These are phyloP conservation scores for Suillus subluteus DNA, from an alignment of 768 basidiomycete genomes.

Conservation along the genomic window DNA sequence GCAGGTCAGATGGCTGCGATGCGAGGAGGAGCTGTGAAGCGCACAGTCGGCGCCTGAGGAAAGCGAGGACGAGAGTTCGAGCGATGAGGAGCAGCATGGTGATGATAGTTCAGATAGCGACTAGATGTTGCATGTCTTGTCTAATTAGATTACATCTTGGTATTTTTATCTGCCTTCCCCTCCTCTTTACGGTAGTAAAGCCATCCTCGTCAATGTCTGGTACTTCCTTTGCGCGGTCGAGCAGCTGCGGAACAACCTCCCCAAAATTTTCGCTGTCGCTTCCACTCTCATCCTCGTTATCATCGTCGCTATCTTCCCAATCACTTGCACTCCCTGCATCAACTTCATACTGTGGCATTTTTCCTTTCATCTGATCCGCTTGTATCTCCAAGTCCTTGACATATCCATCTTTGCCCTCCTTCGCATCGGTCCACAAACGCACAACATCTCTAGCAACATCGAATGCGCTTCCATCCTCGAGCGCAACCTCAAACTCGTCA, in stretches of 20 bases:
- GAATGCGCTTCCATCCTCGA: conserved; percentile 87
- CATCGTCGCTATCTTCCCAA: conserved; percentile 52
- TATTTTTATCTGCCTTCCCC: conserved; percentile 46
- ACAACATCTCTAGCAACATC: conserved; percentile 75
- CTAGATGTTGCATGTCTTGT: conserved; percentile 8
- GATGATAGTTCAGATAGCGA: conserved; percentile 57
- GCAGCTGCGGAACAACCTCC: conserved; percentile 58
- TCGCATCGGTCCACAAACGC: conserved; percentile 62
- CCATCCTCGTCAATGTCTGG: conserved; percentile 91
- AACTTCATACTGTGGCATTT: conserved; percentile 53
- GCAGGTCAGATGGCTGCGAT: conserved; percentile 98
- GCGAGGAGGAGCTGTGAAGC: conserved; percentile 88
- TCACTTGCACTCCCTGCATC: conserved; percentile 41
- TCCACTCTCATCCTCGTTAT: conserved; percentile 19
- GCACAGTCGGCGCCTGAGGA: conserved; percentile 46
- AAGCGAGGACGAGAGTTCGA: conserved; percentile 55
- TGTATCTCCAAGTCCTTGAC: conserved; percentile 66
- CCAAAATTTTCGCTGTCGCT: conserved; percentile 43
- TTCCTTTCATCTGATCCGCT: conserved; percentile 61
- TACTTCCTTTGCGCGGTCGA: conserved; percentile 52
- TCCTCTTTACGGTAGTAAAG: conserved; percentile 78
- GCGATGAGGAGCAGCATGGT: conserved; percentile 52
- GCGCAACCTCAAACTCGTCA: conserved; percentile 82
- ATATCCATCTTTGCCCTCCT: conserved; percentile 46
- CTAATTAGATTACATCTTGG: conserved; percentile 1